Evolutionary conservation across 1,139 yeast species (phyloP).

Genomic region (Scheffersomyces illinoinensis): DNA sequence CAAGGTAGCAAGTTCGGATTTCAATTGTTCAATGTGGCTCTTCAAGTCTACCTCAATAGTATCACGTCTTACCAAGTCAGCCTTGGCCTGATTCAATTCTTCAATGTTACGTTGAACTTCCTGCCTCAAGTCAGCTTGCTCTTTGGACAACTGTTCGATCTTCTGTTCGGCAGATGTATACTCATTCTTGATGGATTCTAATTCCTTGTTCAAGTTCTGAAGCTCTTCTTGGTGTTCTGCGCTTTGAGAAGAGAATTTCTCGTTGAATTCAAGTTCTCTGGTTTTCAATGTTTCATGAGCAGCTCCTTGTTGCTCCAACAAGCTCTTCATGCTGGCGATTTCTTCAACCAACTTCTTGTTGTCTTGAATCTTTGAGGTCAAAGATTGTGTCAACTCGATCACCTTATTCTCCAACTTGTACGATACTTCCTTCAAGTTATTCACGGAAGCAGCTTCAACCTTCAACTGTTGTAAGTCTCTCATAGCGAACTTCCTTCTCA

Average conservation of each 20-base stretch:
- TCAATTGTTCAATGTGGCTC: slow-evolving; percentile 67
- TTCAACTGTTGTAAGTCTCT: slow-evolving; percentile 63
- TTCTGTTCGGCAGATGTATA: slow-evolving; percentile 62
- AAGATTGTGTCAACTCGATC: slow-evolving; percentile 84
- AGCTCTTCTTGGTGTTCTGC: slow-evolving; percentile 52
- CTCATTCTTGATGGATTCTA: slow-evolving; percentile 57
- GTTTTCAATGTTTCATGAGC: slow-evolving; percentile 58
- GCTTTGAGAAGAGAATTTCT: slow-evolving; percentile 45
- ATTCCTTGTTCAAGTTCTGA: slow-evolving; percentile 56
- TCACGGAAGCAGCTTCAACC: slow-evolving; percentile 87
- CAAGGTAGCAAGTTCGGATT: slow-evolving; percentile 60
- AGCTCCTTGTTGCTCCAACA: slow-evolving; percentile 58
- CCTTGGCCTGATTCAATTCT: slow-evolving; percentile 64
- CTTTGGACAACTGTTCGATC: slow-evolving; percentile 62
- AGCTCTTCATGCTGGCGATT: slow-evolving; percentile 54
- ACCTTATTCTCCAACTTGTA: slow-evolving; percentile 94
- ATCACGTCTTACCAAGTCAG: slow-evolving; percentile 61
- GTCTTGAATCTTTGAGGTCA: slow-evolving; percentile 76
- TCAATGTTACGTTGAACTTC: slow-evolving; percentile 64
- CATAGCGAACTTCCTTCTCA: slow-evolving; percentile 76
- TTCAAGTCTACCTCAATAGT: slow-evolving; percentile 71
- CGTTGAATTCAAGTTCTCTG: slow-evolving; percentile 56
- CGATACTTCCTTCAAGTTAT: slow-evolving; percentile 86
- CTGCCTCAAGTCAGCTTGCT: slow-evolving; percentile 63
- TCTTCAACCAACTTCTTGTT: slow-evolving; percentile 71